phyloP scores from a whole-genome alignment of 179 eudicot genomes.

The Spinacia oleracea region DNA sequence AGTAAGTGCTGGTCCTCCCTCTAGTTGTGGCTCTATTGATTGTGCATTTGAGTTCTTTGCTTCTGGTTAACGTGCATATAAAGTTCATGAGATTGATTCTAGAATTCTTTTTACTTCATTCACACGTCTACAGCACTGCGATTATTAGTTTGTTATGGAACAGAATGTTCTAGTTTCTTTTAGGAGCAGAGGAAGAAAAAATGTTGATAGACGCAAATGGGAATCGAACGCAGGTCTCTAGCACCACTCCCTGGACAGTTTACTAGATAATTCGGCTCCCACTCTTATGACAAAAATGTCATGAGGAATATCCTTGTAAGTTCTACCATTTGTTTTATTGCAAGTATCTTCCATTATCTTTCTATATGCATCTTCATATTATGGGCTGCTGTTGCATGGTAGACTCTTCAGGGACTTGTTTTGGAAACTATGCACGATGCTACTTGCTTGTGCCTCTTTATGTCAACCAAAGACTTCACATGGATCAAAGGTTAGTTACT shows the following conservation, averaged over 20 bases:
- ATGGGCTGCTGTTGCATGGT: conserved; percentile 13
- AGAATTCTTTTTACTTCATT: background rate
- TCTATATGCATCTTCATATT: background rate
- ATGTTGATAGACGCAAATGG: no score
- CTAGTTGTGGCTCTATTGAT: background rate
- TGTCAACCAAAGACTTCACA: conserved; percentile 16
- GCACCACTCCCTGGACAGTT: conserved; percentile 3
- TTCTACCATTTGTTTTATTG: background rate
- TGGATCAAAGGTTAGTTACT: conserved; percentile 22
- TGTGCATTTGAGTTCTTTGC: background rate
- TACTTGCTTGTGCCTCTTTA: conserved; percentile 10
- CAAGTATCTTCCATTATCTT: background rate
- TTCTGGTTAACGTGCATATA: background rate
- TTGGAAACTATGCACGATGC: background rate
- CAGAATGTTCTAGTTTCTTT: background rate
- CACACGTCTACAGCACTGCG: background rate
- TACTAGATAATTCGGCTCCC: background rate
- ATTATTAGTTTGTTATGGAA: background rate
- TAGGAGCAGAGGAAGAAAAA: background rate
- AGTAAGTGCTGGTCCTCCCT: background rate
- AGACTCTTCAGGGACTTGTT: conserved; percentile 12
- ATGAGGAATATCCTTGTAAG: background rate
- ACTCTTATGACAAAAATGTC: background rate
- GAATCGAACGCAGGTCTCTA: background rate
- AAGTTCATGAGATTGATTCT: background rate